Conservation (phyloP, 345 rosid species). For the Citrus australasica region DNA sequence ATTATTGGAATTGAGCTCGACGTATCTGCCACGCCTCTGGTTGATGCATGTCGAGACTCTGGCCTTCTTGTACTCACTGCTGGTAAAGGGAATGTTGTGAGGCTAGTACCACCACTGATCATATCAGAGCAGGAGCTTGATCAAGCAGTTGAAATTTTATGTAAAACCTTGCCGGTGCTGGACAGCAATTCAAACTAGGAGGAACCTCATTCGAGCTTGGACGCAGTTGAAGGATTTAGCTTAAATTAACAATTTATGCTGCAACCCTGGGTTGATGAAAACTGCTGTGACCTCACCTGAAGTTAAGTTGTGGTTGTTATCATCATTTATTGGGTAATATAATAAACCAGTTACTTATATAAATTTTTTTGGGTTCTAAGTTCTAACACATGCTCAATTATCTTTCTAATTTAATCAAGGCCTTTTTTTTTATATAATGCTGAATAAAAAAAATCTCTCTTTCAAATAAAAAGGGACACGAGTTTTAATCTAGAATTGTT, state of each 20-base stretch:
- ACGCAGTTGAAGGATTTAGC: background rate
- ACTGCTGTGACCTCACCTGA: background rate
- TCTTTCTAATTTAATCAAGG: background rate
- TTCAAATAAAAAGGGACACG: no score
- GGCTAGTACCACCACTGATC: conserved; percentile 87
- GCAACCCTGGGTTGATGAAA: background rate
- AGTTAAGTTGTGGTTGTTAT: background rate
- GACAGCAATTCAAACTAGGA: conserved; percentile 10
- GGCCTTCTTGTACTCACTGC: conserved; percentile 77
- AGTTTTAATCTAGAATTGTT: no score
- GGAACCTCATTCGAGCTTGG: background rate
- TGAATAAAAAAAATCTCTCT: no score
- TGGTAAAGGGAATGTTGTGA: conserved; percentile 81
- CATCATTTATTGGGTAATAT: background rate
- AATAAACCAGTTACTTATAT: background rate
- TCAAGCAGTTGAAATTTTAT: conserved; percentile 57
- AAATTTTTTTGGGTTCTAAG: no score
- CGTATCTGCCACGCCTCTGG: conserved; percentile 56
- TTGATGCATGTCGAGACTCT: conserved; percentile 68
- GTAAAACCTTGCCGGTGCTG: conserved; percentile 22
- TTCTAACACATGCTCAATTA: no score
- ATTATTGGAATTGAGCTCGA: conserved; percentile 78
- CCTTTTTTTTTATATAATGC: no score
- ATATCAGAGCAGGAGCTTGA: conserved; percentile 68
- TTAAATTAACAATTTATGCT: background rate